Conservation (phyloP, 2,329 filamentous ascomycete species). For the Incumbomyces lentus region DNA sequence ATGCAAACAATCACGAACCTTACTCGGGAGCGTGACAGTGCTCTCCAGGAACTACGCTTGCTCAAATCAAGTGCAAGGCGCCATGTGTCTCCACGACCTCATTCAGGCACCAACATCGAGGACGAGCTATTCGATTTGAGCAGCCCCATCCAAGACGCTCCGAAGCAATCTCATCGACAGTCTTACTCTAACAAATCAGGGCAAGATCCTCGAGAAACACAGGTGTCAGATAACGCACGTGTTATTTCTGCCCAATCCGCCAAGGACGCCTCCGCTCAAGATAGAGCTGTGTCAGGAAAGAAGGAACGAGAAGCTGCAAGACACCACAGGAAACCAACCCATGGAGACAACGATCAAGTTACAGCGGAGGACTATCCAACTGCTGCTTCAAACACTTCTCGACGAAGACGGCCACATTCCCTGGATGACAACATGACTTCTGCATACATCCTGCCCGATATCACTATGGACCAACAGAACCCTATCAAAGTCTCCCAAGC, state of each 20-base stretch:
- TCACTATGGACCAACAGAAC: constrained; percentile 38
- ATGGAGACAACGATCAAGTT: constrained; percentile 19
- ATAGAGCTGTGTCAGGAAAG: constrained; percentile 10
- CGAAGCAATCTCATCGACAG: constrained; percentile 10
- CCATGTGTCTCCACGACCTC: constrained; percentile 6
- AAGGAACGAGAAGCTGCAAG: constrained; percentile 3
- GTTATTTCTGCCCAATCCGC: constrained; percentile 12
- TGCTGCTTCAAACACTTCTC: constrained; percentile 38
- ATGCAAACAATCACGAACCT: constrained; percentile 19
- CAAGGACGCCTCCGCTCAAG: constrained; percentile 8
- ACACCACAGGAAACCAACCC: constrained; percentile 12
- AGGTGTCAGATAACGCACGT: constrained; percentile 18
- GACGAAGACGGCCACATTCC: constrained; percentile 39
- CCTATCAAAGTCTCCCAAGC: constrained; percentile 25
- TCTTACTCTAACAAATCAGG: constrained; percentile 8
- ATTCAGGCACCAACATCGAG: constrained; percentile 10
- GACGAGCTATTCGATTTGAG: constrained; percentile 21
- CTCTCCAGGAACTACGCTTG: constrained; percentile 17
- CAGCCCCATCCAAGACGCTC: constrained; percentile 14
- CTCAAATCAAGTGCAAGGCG: constrained; percentile 15
- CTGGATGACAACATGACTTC: constrained; percentile 48
- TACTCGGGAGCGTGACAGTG: constrained; percentile 20
- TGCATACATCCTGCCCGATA: constrained; percentile 54
- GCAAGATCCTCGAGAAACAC: constrained; percentile 13
- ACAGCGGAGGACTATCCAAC: constrained; percentile 14